A percentile compares a stretch with the other conserved stretches of the same genome.
Conservation (phyloP, 768 basidiomycete species). For the Kwoniella botswanensis region DNA sequence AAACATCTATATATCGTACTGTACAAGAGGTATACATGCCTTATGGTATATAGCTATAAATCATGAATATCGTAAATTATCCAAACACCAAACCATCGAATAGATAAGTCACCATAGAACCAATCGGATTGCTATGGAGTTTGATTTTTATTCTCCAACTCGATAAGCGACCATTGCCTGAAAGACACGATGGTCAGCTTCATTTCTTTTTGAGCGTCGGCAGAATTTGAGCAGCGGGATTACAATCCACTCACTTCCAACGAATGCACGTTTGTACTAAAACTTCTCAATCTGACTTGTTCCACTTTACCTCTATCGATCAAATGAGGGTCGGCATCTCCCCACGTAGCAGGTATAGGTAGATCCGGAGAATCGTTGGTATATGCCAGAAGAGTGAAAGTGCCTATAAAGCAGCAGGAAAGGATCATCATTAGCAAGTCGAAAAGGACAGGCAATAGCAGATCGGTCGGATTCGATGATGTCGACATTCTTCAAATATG, state of each 20-base stretch:
- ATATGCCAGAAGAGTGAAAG: slow-evolving; percentile 97
- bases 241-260: slow-evolving; percentile 62
- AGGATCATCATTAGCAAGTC: too few relatives aligned
- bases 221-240: too few relatives aligned
- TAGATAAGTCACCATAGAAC: not conserved
- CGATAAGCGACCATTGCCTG: slow-evolving; percentile 98
- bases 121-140: not conserved
- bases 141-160: slow-evolving; percentile 71
- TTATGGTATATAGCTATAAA: slow-evolving; percentile 12
- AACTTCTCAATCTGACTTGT: slow-evolving; percentile 84
- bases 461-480: too few relatives aligned
- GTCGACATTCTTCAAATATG: too few relatives aligned
- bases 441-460: too few relatives aligned
- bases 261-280: slow-evolving; percentile 96
- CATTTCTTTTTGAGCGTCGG: too few relatives aligned
- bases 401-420: slow-evolving; percentile 57
- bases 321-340: slow-evolving; percentile 88
- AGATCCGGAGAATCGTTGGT: slow-evolving; percentile 77
- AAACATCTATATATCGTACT: not conserved
- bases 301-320: slow-evolving; percentile 84
- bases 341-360: slow-evolving; percentile 94
- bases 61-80: slow-evolving; percentile 9
- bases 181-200: slow-evolving; percentile 6
- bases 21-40: slow-evolving; percentile 15
- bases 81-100: not conserved